A percentile compares a stretch with the other conserved stretches of the same genome.
Evolutionary conservation across 345 rosid species (phyloP).

Genomic region (Camelina hispida): DNA sequence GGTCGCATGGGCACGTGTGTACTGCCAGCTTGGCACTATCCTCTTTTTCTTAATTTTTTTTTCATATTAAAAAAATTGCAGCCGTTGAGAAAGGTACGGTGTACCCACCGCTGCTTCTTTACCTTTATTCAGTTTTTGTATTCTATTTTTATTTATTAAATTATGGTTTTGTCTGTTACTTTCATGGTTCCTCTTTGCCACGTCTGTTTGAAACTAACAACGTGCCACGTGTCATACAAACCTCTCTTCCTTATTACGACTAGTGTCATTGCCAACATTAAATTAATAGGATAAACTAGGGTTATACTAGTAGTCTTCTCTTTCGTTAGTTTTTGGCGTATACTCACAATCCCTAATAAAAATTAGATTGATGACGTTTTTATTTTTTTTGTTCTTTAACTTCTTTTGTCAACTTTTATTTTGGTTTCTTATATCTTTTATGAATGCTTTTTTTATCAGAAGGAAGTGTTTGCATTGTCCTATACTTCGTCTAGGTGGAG

Average conservation of each 20-base stretch:
- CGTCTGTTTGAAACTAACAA: conserved; percentile 17
- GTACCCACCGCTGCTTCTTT: conserved; percentile 43
- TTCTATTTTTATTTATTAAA: neutral
- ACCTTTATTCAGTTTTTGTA: conserved; percentile 15
- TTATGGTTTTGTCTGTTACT: conserved; percentile 33
- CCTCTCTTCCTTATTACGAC: conserved; percentile 17
- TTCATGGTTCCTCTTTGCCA: conserved; percentile 41
- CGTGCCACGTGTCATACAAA: conserved; percentile 24
- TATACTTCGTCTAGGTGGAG: conserved; percentile 10
- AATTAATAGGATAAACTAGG: too few species aligned
- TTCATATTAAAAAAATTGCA: neutral
- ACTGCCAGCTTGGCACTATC: conserved; percentile 45
- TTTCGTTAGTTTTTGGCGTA: conserved; percentile 30
- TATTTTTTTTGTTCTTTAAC: neutral
- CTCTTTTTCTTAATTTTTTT: neutral
- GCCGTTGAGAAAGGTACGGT: conserved; percentile 46
- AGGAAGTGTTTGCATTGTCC: neutral
- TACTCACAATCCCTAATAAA: conserved; percentile 23
- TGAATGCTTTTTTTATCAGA: neutral
- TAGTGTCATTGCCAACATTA: conserved; percentile 25
- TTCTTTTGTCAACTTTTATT: conserved; percentile 2
- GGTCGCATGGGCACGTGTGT: conserved; percentile 50
- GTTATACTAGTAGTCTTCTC: too few species aligned
- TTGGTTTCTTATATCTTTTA: neutral
- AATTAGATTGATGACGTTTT: neutral